Evolutionary conservation across 306 rosid genomes (phyloP).

Genomic region (Ormosia emarginata): DNA sequence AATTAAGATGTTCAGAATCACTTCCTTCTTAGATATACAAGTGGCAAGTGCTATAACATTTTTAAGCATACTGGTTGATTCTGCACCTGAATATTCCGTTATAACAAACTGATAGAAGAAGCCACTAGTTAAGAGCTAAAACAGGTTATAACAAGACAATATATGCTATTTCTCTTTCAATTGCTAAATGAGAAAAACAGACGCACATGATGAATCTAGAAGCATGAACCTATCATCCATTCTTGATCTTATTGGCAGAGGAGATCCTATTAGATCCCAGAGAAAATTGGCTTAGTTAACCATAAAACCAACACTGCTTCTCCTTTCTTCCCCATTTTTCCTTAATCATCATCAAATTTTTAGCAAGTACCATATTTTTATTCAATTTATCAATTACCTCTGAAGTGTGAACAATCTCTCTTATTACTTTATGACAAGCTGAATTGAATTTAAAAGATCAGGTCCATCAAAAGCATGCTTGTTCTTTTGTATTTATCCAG

Average conservation of each 20-base stretch:
- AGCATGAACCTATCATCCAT: neutral
- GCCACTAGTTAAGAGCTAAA: neutral
- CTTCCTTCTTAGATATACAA: constrained; percentile 6
- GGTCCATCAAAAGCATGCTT: neutral
- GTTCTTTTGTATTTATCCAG: neutral
- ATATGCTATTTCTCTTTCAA: neutral
- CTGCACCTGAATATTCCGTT: neutral
- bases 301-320: neutral
- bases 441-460: neutral
- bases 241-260: neutral
- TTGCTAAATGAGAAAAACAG: neutral
- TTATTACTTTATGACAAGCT: neutral
- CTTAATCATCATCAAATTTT: neutral
- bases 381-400: neutral
- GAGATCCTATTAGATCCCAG: neutral
- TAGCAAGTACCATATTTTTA: neutral
- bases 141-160: neutral
- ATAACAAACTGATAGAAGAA: constrained; percentile 1
- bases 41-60: neutral
- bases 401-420: neutral
- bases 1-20: constrained; percentile 12
- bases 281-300: neutral
- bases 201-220: neutral
- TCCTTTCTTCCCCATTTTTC: neutral
- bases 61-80: constrained; percentile 11